phyloP scores from a whole-genome alignment of 805 yeast species.

The Kurtzmaniella fragi region DNA sequence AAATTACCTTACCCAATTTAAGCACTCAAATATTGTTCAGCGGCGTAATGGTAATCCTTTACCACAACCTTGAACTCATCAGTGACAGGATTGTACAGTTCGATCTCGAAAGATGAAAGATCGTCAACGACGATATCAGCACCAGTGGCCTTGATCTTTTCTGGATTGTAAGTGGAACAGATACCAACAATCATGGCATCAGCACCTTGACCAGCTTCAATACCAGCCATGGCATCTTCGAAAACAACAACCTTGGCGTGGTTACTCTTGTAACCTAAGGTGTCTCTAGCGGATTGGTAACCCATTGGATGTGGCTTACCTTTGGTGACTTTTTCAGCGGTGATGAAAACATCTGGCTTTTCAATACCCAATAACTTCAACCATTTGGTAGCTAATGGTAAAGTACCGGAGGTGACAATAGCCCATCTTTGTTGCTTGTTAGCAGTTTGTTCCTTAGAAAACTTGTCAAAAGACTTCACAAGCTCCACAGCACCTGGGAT shows the following conservation, averaged over 20 bases:
- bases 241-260: slow-evolving; percentile 22
- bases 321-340: slow-evolving; percentile 24
- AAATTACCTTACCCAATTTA: slow-evolving; percentile 2
- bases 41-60: slow-evolving; percentile 28
- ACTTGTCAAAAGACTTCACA: slow-evolving; percentile 19
- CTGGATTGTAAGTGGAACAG: slow-evolving; percentile 23
- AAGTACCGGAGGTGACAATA: slow-evolving; percentile 24
- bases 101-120: slow-evolving; percentile 19
- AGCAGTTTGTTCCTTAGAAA: slow-evolving; percentile 15
- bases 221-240: slow-evolving; percentile 28
- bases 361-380: slow-evolving; percentile 20
- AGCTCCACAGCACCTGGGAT: slow-evolving; percentile 26
- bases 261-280: slow-evolving; percentile 19
- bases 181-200: slow-evolving; percentile 27
- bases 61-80: slow-evolving; percentile 32
- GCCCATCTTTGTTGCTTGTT: slow-evolving; percentile 25
- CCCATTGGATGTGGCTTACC: slow-evolving; percentile 29
- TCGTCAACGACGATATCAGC: slow-evolving; percentile 27
- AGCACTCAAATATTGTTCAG: slow-evolving; percentile 22
- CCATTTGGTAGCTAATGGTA: slow-evolving; percentile 27
- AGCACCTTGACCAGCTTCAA: slow-evolving; percentile 23
- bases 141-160: slow-evolving; percentile 21
- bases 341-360: slow-evolving; percentile 22
- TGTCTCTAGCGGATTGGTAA: slow-evolving; percentile 20
- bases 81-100: slow-evolving; percentile 21